Evolutionary conservation across 2,329 filamentous ascomycete genomes (phyloP).

Genomic region (Drechslerella coelobrocha): DNA sequence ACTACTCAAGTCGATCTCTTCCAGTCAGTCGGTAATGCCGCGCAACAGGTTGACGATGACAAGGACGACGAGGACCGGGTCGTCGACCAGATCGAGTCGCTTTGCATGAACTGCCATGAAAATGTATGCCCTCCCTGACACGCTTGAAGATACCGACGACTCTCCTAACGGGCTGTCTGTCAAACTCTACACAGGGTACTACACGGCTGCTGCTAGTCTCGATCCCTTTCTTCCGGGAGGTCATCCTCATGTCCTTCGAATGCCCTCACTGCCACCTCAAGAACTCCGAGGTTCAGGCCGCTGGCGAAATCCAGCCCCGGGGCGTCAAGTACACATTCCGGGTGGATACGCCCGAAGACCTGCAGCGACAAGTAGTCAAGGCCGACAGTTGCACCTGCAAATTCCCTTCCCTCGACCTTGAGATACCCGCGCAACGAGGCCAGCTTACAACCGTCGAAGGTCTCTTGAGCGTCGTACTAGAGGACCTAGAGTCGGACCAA

Average conservation of each 20-base stretch:
- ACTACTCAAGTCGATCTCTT: slow-evolving; percentile 52
- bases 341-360: slow-evolving; percentile 74
- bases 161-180: background rate
- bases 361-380: slow-evolving; percentile 88
- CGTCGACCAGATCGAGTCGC: slow-evolving; percentile 67
- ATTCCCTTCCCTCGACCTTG: slow-evolving; percentile 88
- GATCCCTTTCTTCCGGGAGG: slow-evolving; percentile 96
- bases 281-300: slow-evolving; percentile 93
- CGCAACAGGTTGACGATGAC: slow-evolving; percentile 48
- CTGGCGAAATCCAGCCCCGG: slow-evolving; percentile 87
- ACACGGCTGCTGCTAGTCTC: slow-evolving; percentile 87
- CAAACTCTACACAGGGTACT: slow-evolving; percentile 67
- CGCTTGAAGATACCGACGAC: background rate
- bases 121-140: slow-evolving; percentile 65
- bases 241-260: slow-evolving; percentile 95
- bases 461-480: slow-evolving; percentile 76
- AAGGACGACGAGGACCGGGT: slow-evolving; percentile 54
- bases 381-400: slow-evolving; percentile 85
- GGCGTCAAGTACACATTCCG: slow-evolving; percentile 84
- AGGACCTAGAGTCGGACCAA: slow-evolving; percentile 82
- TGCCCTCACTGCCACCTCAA: slow-evolving; percentile 88
- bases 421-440: slow-evolving; percentile 88
- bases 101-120: slow-evolving; percentile 85
- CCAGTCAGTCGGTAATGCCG: slow-evolving; percentile 53
- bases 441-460: slow-evolving; percentile 95